Percentiles rank a stretch among this genome's conserved stretches.
phyloP scores from a whole-genome alignment of 352 stramenopile genomes.

The Detonula confervacea region DNA sequence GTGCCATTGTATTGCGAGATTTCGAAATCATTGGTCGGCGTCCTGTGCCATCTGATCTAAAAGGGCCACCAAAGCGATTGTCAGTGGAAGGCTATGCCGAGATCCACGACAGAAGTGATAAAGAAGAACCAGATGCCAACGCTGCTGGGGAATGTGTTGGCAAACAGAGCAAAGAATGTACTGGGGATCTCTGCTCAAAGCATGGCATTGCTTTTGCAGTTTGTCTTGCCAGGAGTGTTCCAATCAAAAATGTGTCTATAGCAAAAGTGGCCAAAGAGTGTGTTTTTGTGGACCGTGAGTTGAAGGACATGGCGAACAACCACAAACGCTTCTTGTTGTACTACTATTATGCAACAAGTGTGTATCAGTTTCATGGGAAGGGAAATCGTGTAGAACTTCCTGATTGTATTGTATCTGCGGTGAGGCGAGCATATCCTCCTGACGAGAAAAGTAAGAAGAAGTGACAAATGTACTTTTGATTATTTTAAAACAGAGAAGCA shows the following conservation, averaged over 20 bases:
- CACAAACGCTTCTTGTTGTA: constrained; percentile 30
- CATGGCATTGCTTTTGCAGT: not conserved
- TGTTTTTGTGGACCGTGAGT: constrained; percentile 6
- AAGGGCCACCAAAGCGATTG: not conserved
- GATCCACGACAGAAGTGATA: no score
- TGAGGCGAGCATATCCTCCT: not conserved
- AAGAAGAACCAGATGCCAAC: not conserved
- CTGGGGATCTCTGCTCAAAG: not conserved
- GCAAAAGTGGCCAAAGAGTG: constrained; percentile 6
- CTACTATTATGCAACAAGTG: constrained; percentile 36
- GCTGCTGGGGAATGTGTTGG: not conserved
- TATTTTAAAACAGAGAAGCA: not conserved
- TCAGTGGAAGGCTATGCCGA: not conserved
- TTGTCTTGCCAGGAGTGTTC: not conserved
- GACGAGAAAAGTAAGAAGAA: not conserved
- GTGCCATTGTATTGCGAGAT: constrained; percentile 19
- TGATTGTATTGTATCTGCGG: constrained; percentile 17
- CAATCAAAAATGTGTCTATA: not conserved
- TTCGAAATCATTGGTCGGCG: constrained; percentile 3
- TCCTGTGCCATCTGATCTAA: not conserved
- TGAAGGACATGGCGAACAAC: constrained; percentile 13
- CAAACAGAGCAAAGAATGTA: not conserved
- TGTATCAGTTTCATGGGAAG: no score
- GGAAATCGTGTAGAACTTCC: constrained; percentile 20
- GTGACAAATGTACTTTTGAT: not conserved